phyloP scores from a whole-genome alignment of 2,329 filamentous ascomycete genomes.

The Dothistroma septosporum region DNA sequence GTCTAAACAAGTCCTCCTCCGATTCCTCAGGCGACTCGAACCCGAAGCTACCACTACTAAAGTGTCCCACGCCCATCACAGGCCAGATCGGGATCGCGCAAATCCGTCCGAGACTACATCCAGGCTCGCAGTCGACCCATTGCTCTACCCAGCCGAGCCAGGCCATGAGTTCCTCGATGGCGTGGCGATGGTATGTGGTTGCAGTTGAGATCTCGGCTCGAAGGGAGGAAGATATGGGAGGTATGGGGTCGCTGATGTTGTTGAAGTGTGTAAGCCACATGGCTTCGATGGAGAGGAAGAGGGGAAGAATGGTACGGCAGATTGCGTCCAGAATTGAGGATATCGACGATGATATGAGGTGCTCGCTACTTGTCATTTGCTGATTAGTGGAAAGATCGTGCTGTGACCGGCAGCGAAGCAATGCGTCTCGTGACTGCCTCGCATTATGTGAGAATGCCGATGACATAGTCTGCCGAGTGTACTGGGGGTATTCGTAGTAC shows the following conservation, averaged over 20 bases:
- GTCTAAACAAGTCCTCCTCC: constrained; percentile 8
- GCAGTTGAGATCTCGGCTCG: neutral
- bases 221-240: neutral
- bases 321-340: constrained; percentile 42
- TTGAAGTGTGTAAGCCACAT: constrained; percentile 38
- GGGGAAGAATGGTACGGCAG: constrained; percentile 41
- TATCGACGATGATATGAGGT: constrained; percentile 38
- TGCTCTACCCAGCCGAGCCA: constrained; percentile 52
- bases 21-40: constrained; percentile 1
- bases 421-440: constrained; percentile 36
- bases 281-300: constrained; percentile 43
- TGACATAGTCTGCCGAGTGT: constrained; percentile 4
- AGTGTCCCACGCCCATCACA: constrained; percentile 3
- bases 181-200: constrained; percentile 30
- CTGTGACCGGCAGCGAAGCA: constrained; percentile 40
- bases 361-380: too few relatives aligned
- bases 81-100: constrained; percentile 54
- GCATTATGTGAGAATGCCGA: constrained; percentile 36
- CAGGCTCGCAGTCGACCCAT: constrained; percentile 40
- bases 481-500: constrained; percentile 44
- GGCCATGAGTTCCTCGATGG: constrained; percentile 44
- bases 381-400: constrained; percentile 25
- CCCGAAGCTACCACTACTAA: neutral
- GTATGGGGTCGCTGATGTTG: constrained; percentile 8
- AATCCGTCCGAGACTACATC: constrained; percentile 43